These are phyloP conservation scores for Xeromyces bisporus DNA, from an alignment of 495 filamentous ascomycete genomes.

Conservation along the genomic window DNA sequence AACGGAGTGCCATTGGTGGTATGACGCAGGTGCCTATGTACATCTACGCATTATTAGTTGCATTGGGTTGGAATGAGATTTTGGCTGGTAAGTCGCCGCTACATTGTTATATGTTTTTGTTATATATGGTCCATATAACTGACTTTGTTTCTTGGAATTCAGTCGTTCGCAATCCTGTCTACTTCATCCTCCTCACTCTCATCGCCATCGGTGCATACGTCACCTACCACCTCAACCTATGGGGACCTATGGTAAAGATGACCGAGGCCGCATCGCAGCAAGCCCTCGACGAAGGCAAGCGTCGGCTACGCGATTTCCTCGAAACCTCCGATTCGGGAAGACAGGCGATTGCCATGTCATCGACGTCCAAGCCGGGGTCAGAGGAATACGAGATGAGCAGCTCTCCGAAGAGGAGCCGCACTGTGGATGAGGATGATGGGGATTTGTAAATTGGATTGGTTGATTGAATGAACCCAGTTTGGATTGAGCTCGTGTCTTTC, in stretches of 20 bases:
- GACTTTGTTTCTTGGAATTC: slow-evolving; percentile 1
- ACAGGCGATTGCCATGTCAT: slow-evolving; percentile 59
- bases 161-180: slow-evolving; percentile 86
- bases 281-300: slow-evolving; percentile 76
- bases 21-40: slow-evolving; percentile 89
- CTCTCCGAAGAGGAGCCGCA: slow-evolving; percentile 17
- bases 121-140: slow-evolving; percentile 3
- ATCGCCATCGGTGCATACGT: slow-evolving; percentile 62
- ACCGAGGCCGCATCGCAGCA: slow-evolving; percentile 73
- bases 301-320: slow-evolving; percentile 71
- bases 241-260: slow-evolving; percentile 92
- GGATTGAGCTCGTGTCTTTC: too few relatives aligned
- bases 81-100: slow-evolving; percentile 71
- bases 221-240: slow-evolving; percentile 82
- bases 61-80: slow-evolving; percentile 95
- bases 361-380: slow-evolving; percentile 10
- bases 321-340: slow-evolving; percentile 64
- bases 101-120: slow-evolving; percentile 2
- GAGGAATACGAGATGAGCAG: slow-evolving; percentile 33
- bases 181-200: slow-evolving; percentile 77
- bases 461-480: too few relatives aligned
- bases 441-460: slow-evolving; percentile 29
- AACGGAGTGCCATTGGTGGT: slow-evolving; percentile 87
- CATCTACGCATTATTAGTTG: slow-evolving; percentile 77
- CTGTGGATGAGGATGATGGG: slow-evolving; percentile 20